Base-by-base conservation (phyloP, 208 protist species). In the Wallacemonas sp. region DNA sequence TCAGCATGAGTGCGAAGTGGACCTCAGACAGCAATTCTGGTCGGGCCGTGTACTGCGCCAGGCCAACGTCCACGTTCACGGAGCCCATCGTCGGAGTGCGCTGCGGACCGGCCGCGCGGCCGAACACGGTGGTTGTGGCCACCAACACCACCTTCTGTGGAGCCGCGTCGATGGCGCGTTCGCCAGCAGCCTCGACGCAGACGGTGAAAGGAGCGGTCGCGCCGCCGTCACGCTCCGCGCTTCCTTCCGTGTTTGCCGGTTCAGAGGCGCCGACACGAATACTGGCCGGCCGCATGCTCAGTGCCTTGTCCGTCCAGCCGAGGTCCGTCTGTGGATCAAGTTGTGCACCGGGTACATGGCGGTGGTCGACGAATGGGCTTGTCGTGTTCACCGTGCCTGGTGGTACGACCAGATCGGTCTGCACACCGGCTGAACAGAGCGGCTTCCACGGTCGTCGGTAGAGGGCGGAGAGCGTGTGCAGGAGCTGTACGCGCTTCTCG, bases 371-470 rank as follows among this genome's bases (percentile, higher is more conserved):
- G 63, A 77, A 91, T 0, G 89, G 89, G 38, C 78, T 79, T 1
- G 84, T 93, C 22, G 76, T 62, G 67, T 95, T 95, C 26, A 92
- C 79, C 17, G 66, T 79, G 5, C 84, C 86, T 1, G 86, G 79
- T 22, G 83, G 83, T 24, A 83, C 71, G 33, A 92, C 76, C 3
- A 67, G 69, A 63, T 87, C 84, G 0, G 89, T 95, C 66, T 95
- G 89, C 41, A 79, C 63, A 22, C 81, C 89, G 8, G 39, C 52
- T 24, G 89, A 95, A 10, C 68, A 26, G 17, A 95, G 59, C 2
- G 63, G 76, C 26, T 68, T 58, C 77, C 74, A 85, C 27, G 88
- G 82, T n/a, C 71, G 75, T 22, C 75, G 44, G 53, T 91, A 95
- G n/a, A 95, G 76, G 24, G 45, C 36, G 21, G 68, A 70, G 2